Percentiles rank a stretch among this genome's conserved stretches.
Evolutionary conservation across 441 rosid genomes (phyloP).

Genomic region (Erodium moschatum): DNA sequence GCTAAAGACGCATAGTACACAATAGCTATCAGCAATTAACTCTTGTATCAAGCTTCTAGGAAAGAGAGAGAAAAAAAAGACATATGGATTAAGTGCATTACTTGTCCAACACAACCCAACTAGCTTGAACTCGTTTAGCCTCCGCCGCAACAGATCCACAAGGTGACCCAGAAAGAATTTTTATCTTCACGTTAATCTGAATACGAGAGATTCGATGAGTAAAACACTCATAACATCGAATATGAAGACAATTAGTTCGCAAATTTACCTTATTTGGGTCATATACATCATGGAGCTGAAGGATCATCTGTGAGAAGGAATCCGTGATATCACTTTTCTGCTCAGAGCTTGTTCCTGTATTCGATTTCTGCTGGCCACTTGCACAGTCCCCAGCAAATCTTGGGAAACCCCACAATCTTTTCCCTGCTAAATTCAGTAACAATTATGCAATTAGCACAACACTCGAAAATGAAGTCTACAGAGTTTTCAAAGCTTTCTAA

Average conservation of each 20-base stretch:
- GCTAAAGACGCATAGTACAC: no score
- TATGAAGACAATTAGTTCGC: no score
- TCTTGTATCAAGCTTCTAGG: neutral
- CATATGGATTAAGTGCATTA: constrained; percentile 25
- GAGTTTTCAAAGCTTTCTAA: neutral
- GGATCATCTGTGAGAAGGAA: constrained; percentile 88
- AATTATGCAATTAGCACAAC: neutral
- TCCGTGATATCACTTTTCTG: constrained; percentile 62
- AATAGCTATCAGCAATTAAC: no score
- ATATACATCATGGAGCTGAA: constrained; percentile 87
- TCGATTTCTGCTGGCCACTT: constrained; percentile 48
- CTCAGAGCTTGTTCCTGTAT: constrained; percentile 52
- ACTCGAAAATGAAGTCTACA: neutral
- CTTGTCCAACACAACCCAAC: constrained; percentile 34
- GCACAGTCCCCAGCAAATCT: constrained; percentile 88
- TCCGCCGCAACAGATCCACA: constrained; percentile 83
- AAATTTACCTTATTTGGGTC: constrained; percentile 77
- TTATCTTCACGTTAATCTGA: constrained; percentile 84
- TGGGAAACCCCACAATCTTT: constrained; percentile 82
- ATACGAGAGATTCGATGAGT: neutral
- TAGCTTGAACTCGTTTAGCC: constrained; percentile 62
- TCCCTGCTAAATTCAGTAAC: constrained; percentile 36
- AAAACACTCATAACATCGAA: neutral
- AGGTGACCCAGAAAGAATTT: constrained; percentile 76
- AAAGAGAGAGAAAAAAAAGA: neutral